These are phyloP conservation scores for Parmelia sp. DNA, from an alignment of 495 filamentous ascomycete species.

Conservation along the genomic window DNA sequence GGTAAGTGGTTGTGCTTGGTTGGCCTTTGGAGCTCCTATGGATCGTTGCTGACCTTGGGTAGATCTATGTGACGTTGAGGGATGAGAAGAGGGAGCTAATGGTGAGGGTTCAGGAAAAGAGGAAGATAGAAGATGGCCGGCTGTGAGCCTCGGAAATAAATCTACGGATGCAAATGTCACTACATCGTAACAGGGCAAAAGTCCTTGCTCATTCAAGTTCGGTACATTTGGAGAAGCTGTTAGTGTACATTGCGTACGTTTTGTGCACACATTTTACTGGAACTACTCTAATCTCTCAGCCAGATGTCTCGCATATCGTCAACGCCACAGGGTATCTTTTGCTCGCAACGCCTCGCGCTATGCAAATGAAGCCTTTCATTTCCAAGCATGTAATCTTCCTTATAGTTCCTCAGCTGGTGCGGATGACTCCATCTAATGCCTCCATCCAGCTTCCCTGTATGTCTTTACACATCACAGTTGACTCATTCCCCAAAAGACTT, in stretches of 20 bases:
- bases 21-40: neutral
- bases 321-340: constrained; percentile 12
- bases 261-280: neutral
- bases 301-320: neutral
- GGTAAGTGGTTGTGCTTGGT: constrained; percentile 46
- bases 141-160: constrained; percentile 7
- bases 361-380: constrained; percentile 5
- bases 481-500: neutral
- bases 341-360: constrained; percentile 5
- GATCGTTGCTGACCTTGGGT: neutral
- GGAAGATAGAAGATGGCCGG: constrained; percentile 27
- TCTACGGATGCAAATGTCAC: neutral
- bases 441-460: constrained; percentile 21
- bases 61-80: constrained; percentile 44
- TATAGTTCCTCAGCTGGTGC: neutral
- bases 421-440: constrained; percentile 22
- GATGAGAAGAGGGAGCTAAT: constrained; percentile 42
- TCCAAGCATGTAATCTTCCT: neutral
- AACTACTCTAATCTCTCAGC: neutral
- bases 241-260: neutral
- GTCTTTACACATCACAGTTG: constrained; percentile 10
- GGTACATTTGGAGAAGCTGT: neutral
- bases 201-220: neutral
- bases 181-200: neutral
- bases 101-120: constrained; percentile 31